These are phyloP conservation scores for Fagopyrum tataricum DNA, from an alignment of 148 eudicot species.

Conservation along the genomic window DNA sequence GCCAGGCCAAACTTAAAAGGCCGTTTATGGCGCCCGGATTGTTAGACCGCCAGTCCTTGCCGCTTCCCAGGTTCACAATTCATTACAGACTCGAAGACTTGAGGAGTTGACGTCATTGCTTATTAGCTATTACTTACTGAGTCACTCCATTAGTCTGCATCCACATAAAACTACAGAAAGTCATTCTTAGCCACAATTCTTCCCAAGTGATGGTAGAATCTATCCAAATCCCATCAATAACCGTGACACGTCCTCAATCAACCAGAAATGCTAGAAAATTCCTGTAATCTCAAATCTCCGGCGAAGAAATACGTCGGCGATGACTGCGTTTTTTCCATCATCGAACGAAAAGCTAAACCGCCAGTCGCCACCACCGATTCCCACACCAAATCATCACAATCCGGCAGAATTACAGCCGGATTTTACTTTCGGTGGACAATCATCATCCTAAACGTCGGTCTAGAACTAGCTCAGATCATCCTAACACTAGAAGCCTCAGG, in stretches of 20 bases:
- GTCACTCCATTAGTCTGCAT: no score
- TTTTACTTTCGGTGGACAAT: not conserved
- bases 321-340: not conserved
- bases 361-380: not conserved
- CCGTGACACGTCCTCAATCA: not conserved
- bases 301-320: not conserved
- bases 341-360: not conserved
- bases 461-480: not conserved
- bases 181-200: not conserved
- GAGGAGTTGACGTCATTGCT: no score
- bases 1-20: no score
- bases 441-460: slow-evolving; percentile 2
- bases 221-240: not conserved
- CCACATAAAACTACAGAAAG: not conserved
- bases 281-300: not conserved
- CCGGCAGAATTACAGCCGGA: not conserved
- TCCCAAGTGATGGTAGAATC: not conserved
- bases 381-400: not conserved
- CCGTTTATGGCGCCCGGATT: no score
- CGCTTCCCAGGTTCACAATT: no score
- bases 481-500: slow-evolving; percentile 4
- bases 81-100: no score
- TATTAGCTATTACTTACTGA: no score
- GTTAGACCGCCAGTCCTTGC: no score
- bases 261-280: not conserved